A percentile compares a stretch with the other conserved stretches of the same genome.
Conservation (phyloP, 2,329 filamentous ascomycete genomes). For the Rhexocercosporidium sp. region DNA sequence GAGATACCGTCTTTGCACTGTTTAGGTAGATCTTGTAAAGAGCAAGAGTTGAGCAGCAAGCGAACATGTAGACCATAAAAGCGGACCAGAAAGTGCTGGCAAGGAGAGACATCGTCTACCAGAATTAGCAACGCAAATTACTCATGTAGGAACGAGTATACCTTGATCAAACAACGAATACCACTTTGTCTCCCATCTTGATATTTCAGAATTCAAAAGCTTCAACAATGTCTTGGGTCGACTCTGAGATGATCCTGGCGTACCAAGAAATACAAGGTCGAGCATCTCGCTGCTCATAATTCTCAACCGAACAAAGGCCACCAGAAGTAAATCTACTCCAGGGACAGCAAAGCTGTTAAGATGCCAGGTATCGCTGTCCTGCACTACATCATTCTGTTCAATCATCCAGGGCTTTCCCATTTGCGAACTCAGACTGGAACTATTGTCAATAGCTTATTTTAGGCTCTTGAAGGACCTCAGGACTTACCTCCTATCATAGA, state of each 20-base stretch:
- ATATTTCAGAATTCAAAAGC: slow-evolving; percentile 27
- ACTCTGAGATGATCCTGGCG: neutral
- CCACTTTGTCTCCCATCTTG: slow-evolving; percentile 31
- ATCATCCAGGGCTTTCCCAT: slow-evolving; percentile 51
- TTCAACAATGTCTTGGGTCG: slow-evolving; percentile 24
- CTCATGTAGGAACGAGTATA: slow-evolving; percentile 15
- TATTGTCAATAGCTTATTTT: too few species aligned
- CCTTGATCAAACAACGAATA: slow-evolving; percentile 25
- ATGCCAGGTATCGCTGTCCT: slow-evolving; percentile 46
- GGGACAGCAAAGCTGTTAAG: slow-evolving; percentile 40
- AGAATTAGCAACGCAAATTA: neutral
- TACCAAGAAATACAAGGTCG: slow-evolving; percentile 28
- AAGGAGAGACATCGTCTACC: slow-evolving; percentile 28
- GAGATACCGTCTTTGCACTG: slow-evolving; percentile 31
- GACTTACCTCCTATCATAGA: slow-evolving; percentile 47
- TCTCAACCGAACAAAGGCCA: slow-evolving; percentile 46
- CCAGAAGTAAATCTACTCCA: slow-evolving; percentile 44
- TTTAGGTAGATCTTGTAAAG: slow-evolving; percentile 43
- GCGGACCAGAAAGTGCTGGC: slow-evolving; percentile 45
- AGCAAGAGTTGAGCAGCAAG: slow-evolving; percentile 46
- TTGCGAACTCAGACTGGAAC: slow-evolving; percentile 46
- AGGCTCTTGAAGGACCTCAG: too few species aligned
- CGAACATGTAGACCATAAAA: slow-evolving; percentile 48
- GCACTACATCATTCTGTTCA: slow-evolving; percentile 45
- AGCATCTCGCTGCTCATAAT: slow-evolving; percentile 45